Base-by-base conservation (phyloP, 192 early-diverging fungal species). In the Mortierella antarctica region DNA sequence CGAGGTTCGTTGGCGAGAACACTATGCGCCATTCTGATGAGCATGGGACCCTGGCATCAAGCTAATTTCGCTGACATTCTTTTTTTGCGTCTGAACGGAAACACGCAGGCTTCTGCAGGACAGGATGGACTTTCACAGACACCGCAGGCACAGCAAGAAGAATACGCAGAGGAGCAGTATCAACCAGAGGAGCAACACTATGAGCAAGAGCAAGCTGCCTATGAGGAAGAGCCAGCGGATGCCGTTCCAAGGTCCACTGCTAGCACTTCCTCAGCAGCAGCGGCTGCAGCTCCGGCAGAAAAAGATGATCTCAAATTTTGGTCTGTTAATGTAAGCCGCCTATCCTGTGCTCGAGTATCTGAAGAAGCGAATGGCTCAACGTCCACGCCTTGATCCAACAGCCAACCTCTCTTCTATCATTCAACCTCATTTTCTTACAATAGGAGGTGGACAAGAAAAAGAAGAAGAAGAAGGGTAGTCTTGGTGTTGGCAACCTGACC, bases 361-460 rank as follows among this genome's bases (percentile, higher is more conserved):
- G 50, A 4, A 31, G 31, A 31, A 31, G 31, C 31, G 31, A 31
- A 31, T 31, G 1, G 31, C 31, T 31, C 31, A 31, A 31, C 31
- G 31, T 31, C 31, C 31, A 2, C 31, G 31, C 31, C 31, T 3
- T 31, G 31, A 31, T 31, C 31, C 1, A 31, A 31, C 31, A 31
- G 31, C 31, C 31, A 31, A 31, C 31, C 41, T 46, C 42, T 61
- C 59, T 13, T 17, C 18, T 41, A 11, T 31, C 23, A 39, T 4
- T 50, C 7, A 47, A 4, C 20, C n/a, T 20, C 44, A 0, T 50
- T 50, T 14, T 20, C 6, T 65, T 53, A 5, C 18, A 42, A 20
- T 80, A 88, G 62, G 89, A 92, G 84, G 68, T 86, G 56, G 92
- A 91, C 76, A 93, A 93, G 67, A 95, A 95, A 73, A 93, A 93